Conservation (phyloP, 2,329 filamentous ascomycete species). For the Aurifilum marmelostoma region DNA sequence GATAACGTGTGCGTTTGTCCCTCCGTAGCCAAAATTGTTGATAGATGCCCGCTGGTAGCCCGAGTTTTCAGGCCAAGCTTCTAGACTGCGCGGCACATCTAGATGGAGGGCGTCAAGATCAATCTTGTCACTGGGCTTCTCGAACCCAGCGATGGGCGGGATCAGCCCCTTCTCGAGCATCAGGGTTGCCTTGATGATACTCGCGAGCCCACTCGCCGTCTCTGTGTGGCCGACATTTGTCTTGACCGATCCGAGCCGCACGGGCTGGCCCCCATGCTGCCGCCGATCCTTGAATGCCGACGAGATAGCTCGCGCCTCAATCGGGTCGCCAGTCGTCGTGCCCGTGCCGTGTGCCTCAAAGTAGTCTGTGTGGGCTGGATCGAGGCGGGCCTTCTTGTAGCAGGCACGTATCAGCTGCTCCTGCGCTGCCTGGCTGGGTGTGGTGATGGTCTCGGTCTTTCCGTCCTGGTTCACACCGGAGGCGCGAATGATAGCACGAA, state of each 20-base stretch:
- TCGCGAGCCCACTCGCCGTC: constrained; percentile 20
- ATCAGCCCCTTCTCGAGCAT: constrained; percentile 31
- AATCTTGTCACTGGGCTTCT: constrained; percentile 18
- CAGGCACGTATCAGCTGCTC: constrained; percentile 39
- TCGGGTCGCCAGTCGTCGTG: constrained; percentile 40
- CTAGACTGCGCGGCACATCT: constrained; percentile 27
- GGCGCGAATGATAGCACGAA: constrained; percentile 31
- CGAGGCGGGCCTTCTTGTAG: constrained; percentile 37
- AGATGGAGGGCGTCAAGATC: constrained; percentile 16
- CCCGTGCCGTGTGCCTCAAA: constrained; percentile 43
- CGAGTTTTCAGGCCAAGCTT: constrained; percentile 23
- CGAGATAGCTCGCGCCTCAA: constrained; percentile 36
- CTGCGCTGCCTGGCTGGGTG: constrained; percentile 40
- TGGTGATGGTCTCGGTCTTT: constrained; percentile 29
- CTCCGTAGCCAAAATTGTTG: constrained; percentile 50
- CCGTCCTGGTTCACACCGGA: constrained; percentile 37
- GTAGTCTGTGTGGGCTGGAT: constrained; percentile 33
- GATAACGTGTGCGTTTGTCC: constrained; percentile 48
- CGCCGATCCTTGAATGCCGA: constrained; percentile 19
- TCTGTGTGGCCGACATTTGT: constrained; percentile 34
- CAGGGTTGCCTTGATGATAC: constrained; percentile 25
- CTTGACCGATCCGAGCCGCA: constrained; percentile 40
- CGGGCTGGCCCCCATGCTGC: constrained; percentile 31
- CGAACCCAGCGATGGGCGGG: constrained; percentile 35
- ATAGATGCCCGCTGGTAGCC: constrained; percentile 33